Percentiles rank a stretch among this genome's conserved stretches.
phyloP scores from a whole-genome alignment of 768 basidiomycete genomes.

The Tylopilus vinaceipallidus region DNA sequence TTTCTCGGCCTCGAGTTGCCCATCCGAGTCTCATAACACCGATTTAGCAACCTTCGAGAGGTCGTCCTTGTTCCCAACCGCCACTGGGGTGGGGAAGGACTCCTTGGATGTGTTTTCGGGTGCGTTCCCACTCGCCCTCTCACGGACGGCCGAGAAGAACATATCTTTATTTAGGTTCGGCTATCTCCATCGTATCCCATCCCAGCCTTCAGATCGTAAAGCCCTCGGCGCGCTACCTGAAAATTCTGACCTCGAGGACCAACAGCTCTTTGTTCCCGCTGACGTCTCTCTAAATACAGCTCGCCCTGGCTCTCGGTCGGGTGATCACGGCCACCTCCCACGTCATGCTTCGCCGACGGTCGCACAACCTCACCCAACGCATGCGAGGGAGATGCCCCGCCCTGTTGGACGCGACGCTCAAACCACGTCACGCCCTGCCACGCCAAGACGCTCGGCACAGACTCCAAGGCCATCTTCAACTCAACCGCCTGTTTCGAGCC shows the following conservation, averaged over 20 bases:
- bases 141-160: neutral
- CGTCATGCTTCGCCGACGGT: constrained; percentile 16
- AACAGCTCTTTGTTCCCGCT: constrained; percentile 72
- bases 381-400: constrained; percentile 17
- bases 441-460: constrained; percentile 26
- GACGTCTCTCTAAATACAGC: constrained; percentile 36
- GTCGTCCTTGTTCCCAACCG: constrained; percentile 94
- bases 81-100: constrained; percentile 96
- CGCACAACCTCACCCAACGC: constrained; percentile 31
- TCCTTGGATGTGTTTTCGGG: constrained; percentile 96
- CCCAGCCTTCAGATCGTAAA: constrained; percentile 59
- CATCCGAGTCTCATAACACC: constrained; percentile 6
- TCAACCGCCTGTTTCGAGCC: constrained; percentile 31
- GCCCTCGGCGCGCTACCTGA: constrained; percentile 56
- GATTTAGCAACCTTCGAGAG: constrained; percentile 82
- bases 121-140: constrained; percentile 37
- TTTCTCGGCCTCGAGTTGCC: neutral
- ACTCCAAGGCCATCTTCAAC: constrained; percentile 27
- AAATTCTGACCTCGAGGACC: constrained; percentile 55
- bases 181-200: constrained; percentile 89
- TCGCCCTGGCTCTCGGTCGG: neutral
- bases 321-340: constrained; percentile 9
- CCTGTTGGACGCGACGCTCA: constrained; percentile 18
- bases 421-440: constrained; percentile 26
- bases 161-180: constrained; percentile 60